Percentiles rank a stretch among this genome's conserved stretches.
Conservation (phyloP, 805 yeast genomes). For the Ogataea thermomethanolica region DNA sequence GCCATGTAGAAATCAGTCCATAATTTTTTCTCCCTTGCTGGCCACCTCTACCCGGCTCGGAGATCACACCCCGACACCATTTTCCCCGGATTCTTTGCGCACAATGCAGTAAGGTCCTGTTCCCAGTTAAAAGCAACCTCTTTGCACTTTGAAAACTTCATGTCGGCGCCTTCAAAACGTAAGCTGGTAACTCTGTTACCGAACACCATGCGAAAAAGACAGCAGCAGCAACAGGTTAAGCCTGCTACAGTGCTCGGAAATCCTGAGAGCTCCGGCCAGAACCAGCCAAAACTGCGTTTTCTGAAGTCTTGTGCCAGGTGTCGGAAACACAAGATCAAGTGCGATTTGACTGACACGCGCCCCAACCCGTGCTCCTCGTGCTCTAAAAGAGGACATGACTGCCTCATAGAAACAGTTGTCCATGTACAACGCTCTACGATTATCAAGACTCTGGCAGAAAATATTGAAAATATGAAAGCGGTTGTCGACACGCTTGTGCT, state of each 20-base stretch:
- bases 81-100: conserved; percentile 10
- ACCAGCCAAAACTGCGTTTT: conserved; percentile 38
- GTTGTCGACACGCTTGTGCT: conserved; percentile 28
- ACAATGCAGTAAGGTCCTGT: conserved; percentile 2
- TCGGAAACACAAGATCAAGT: conserved; percentile 62
- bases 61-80: conserved; percentile 10
- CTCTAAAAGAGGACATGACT: conserved; percentile 44
- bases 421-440: conserved; percentile 48
- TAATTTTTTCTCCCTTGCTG: not conserved
- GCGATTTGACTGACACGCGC: conserved; percentile 50
- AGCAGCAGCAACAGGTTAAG: conserved; percentile 10
- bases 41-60: conserved; percentile 12
- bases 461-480: conserved; percentile 30
- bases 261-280: conserved; percentile 18
- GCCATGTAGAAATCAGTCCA: not conserved
- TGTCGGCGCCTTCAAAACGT: conserved; percentile 19
- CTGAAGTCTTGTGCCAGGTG: conserved; percentile 62
- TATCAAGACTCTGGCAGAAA: conserved; percentile 33
- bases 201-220: conserved; percentile 18
- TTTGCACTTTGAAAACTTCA: conserved; percentile 1
- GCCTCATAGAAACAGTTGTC: conserved; percentile 53
- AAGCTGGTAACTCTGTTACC: conserved; percentile 29
- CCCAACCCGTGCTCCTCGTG: conserved; percentile 62
- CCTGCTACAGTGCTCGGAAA: conserved; percentile 22
- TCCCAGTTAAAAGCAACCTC: conserved; percentile 4